Evolutionary conservation across 2,329 filamentous ascomycete genomes (phyloP).

Genomic region (Aureobasidium sp.): DNA sequence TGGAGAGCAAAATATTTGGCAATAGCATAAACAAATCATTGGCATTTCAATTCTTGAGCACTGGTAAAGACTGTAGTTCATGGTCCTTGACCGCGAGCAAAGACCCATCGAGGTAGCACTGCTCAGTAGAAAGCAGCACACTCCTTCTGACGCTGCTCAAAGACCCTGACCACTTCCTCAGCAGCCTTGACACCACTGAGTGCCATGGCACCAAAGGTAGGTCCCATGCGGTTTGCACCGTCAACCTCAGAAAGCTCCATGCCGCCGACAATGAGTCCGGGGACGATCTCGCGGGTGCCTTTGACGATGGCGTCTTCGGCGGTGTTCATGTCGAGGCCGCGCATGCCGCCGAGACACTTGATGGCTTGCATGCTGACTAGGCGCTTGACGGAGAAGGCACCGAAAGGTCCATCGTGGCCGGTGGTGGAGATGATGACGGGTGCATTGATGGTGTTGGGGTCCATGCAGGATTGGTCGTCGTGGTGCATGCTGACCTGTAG

Average conservation of each 20-base stretch:
- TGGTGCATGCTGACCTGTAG: slow-evolving; percentile 33
- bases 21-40: background rate
- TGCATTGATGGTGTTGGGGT: slow-evolving; percentile 93
- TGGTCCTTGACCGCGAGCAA: background rate
- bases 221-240: slow-evolving; percentile 81
- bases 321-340: slow-evolving; percentile 83
- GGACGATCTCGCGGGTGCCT: slow-evolving; percentile 78
- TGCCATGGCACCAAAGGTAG: slow-evolving; percentile 85
- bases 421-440: slow-evolving; percentile 84
- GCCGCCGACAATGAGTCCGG: slow-evolving; percentile 83
- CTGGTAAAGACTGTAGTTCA: background rate
- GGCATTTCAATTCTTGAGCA: background rate
- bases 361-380: slow-evolving; percentile 82
- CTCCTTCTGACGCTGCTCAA: slow-evolving; percentile 70
- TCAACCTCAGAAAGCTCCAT: slow-evolving; percentile 93
- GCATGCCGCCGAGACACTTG: slow-evolving; percentile 82
- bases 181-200: slow-evolving; percentile 84
- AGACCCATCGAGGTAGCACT: background rate
- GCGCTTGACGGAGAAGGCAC: slow-evolving; percentile 84
- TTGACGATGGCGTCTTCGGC: slow-evolving; percentile 94
- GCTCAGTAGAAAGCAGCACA: slow-evolving; percentile 40
- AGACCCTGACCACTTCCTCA: slow-evolving; percentile 73
- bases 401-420: slow-evolving; percentile 85
- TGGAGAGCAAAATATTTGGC: background rate
- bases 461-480: slow-evolving; percentile 63